These are phyloP conservation scores for Trametes punicea DNA, from an alignment of 768 basidiomycete species.

Conservation along the genomic window DNA sequence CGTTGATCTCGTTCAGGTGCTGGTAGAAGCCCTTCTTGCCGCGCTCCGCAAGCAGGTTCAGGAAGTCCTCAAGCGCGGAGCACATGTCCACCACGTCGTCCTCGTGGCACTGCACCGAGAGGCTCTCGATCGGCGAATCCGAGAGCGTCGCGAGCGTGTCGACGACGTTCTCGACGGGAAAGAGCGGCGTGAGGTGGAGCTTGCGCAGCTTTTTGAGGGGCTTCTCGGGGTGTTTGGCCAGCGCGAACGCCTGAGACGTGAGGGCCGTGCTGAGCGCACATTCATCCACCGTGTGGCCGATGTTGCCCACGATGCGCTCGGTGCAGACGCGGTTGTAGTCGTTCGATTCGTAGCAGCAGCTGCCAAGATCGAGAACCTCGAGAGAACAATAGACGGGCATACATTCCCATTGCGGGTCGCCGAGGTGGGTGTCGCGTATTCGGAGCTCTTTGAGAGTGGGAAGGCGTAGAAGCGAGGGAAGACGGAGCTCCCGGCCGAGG, in stretches of 20 bases:
- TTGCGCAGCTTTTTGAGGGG: constrained; percentile 50
- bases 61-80: constrained; percentile 52
- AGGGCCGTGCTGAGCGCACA: constrained; percentile 48
- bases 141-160: constrained; percentile 57
- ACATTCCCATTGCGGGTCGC: constrained; percentile 54
- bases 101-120: constrained; percentile 57
- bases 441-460: constrained; percentile 58
- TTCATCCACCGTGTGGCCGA: constrained; percentile 52
- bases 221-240: constrained; percentile 34
- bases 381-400: constrained; percentile 50
- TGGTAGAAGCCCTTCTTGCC: constrained; percentile 45
- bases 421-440: constrained; percentile 70
- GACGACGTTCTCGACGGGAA: constrained; percentile 57
- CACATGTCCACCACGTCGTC: constrained; percentile 65
- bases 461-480: constrained; percentile 65
- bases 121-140: constrained; percentile 54
- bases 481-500: constrained; percentile 51
- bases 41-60: constrained; percentile 48
- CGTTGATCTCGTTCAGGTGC: constrained; percentile 46
- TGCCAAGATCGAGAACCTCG: constrained; percentile 52
- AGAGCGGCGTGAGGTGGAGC: constrained; percentile 58
- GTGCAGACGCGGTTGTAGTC: constrained; percentile 53
- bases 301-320: constrained; percentile 58
- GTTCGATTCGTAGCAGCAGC: constrained; percentile 51
- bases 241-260: constrained; percentile 41